Base-by-base conservation (phyloP, 129 eudicot species). In the Calendula officinalis region DNA sequence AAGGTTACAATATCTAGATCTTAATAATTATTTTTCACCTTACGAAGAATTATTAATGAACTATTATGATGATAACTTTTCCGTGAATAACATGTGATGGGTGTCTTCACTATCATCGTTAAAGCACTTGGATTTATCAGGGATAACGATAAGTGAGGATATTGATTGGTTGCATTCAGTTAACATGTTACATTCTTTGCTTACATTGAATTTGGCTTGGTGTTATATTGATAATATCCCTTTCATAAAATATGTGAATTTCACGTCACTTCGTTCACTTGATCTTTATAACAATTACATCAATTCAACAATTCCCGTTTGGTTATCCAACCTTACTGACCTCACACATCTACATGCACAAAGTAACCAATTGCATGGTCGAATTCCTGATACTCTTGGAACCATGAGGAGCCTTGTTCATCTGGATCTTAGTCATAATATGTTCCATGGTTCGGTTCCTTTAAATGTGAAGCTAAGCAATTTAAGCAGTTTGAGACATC, bases 321-420 rank as follows among this genome's bases (percentile, higher is more conserved):
- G 60, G 60, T 30, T 54, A 54, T 27, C 60, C 7, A 54, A 54
- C 60, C 60, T 54, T 54, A 54, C 60, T 27, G 22, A 7, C 60
- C 60, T 55, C 40, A 32, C 2, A 16, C 60, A 54, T 54, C 60
- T 54, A 9, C 12, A 54, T 22, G 39, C 32, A 30, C 14, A 10
- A 8, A 10, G 0, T 32, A 33, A 54, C 38, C 10, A 54, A 37
- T 54, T 54, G 8, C 60, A 54, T 33, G 60, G 41, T 54, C 36
- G 30, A 54, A 33, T 55, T 55, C 42, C 60, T 33, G 60, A 34
- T 8, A 10, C 5, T 33, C 40, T 55, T 4, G 22, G 42, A 13
- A 32, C 4, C 7, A 14, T 49, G 55, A 49, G 17, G 2, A 14
- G 55, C 27, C 55, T 49, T 7, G 32, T 49, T 49, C 32, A 1